Evolutionary conservation across 202 grass and related monocot species (phyloP), one percentile per base, ranked within the genome.

Genomic region (Cymbopogon flexuosus): DNA sequence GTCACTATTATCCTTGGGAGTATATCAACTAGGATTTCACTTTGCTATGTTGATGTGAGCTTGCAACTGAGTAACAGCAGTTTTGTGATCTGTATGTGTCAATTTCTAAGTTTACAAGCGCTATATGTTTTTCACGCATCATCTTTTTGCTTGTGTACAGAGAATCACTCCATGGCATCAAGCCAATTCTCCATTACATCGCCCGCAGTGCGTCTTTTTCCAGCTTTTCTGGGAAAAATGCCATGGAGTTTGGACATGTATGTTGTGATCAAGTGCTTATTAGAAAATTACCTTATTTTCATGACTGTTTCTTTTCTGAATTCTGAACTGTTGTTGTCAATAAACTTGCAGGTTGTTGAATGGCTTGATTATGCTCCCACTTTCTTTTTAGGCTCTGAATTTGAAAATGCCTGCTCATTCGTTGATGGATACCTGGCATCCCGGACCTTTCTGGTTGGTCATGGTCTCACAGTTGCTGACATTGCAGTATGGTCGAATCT

Each of bases 361-460:
- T 96, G 87, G 89, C 85, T 96, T 18, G 87, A 90, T 23, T 96
- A 87, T 59, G 83, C 80, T 39, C 85, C 89, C 7, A 74, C 42
- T 5, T 96, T 96, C 70, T 54, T 85, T 73, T 90, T 68, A 35
- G 93, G 93, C n/a, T 84, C 87, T 68, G 87, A 90, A 79, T 96
- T 92, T 82, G 90, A 92, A 60, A 57, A 36, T 86, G 85, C 90
- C 14, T 96, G 93, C 70, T 34, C 56, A 34, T 86, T 77, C 65
- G 85, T 96, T 61, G 83, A 90, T 79, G 68, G 70, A 45, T 88
- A 87, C 64, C 62, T 96, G 16, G 56, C 51, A 11, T 43, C 82
- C 12, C 68, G 64, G 39, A 96, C 90, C 12, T 96, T 96, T 84
- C 74, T 92, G 62, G 85, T 96, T 35, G 87, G 93, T 62, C 85